Evolutionary conservation across 1,139 yeast species (phyloP), one percentile per base, ranked within the genome.

Genomic region (Arxiozyma slooffiae): DNA sequence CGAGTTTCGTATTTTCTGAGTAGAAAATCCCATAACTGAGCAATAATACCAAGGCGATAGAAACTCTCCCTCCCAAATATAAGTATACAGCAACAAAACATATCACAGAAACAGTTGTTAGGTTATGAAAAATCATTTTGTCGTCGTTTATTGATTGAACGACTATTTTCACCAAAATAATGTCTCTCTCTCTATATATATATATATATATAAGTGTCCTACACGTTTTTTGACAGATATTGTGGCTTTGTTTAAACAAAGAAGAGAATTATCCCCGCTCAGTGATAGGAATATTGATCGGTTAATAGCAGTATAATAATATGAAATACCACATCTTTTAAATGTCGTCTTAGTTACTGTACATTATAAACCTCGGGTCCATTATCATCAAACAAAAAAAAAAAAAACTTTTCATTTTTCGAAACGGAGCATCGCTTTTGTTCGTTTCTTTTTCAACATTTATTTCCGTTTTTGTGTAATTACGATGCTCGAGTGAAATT

Each of bases 11-110:
- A n/a, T 46, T 45, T 49, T 48, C 47, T 18, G 52, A 30, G 34
- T 55, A 51, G 48, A 60, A 62, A 17, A 69, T 47, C 26, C 55
- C 57, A 52, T 63, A 70, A 2, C 64, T 41, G 7, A 62, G 61
- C 3, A 62, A 50, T 3, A 60, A 47, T 1, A 69, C 64, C 2
- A 69, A 48, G 0, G 65, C 63, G 17, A 70, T 50, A 18, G 71
- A 60, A 2, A 62, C n/a, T 54, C 74, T 63, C n/a, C 74, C 75
- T 22, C 71, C 71, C 38, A 56, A 52, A 48, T 54, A 57, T 36
- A 56, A 45, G 42, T 53, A 50, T 6, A 46, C 16, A 8, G 49
- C 38, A 39, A 50, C 41, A 34, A 49, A 20, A 46, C 41, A 45
- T 46, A 45, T 38, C 48, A 48, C 46, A 8, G 48, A 47, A 14